Percentiles rank a stretch among this genome's conserved stretches.
Conservation (phyloP, 2,329 filamentous ascomycete species). For the Stachybotrys echinatus region DNA sequence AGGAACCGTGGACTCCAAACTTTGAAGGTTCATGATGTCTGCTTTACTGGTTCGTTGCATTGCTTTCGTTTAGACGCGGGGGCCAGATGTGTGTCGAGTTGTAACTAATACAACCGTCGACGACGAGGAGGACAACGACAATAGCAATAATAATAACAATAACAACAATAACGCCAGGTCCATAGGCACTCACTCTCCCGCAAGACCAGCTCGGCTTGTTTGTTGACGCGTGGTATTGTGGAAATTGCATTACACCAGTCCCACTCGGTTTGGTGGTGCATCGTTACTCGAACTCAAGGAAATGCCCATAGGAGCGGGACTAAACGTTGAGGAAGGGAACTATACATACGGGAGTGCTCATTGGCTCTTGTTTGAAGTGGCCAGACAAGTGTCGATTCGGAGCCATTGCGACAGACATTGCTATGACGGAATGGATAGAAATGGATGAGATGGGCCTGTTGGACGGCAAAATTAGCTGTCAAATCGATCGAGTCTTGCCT, state of each 20-base stretch:
- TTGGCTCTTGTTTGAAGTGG: conserved; percentile 24
- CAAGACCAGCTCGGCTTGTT: too few relatives aligned
- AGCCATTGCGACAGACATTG: conserved; percentile 22
- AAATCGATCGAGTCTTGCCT: too few relatives aligned
- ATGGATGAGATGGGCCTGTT: conserved; percentile 7
- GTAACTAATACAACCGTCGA: too few relatives aligned
- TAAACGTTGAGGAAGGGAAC: neutral
- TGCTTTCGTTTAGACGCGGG: too few relatives aligned
- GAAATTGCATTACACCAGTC: neutral
- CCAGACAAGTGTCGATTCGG: conserved; percentile 19
- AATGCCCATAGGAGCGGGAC: neutral
- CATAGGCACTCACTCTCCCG: too few relatives aligned
- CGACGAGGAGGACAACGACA: too few relatives aligned
- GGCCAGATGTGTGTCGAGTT: too few relatives aligned
- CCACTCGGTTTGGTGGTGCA: neutral
- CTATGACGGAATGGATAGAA: conserved; percentile 4
- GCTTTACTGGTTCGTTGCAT: neutral
- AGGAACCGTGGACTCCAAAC: neutral
- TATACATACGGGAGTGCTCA: conserved; percentile 19
- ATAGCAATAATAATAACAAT: too few relatives aligned
- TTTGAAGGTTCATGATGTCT: neutral
- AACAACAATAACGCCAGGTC: too few relatives aligned
- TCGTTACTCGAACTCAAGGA: neutral
- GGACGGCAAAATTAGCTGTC: conserved; percentile 9
- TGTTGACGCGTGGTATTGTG: too few relatives aligned